phyloP scores from a whole-genome alignment of 495 filamentous ascomycete species.

The Penicillium salamii region DNA sequence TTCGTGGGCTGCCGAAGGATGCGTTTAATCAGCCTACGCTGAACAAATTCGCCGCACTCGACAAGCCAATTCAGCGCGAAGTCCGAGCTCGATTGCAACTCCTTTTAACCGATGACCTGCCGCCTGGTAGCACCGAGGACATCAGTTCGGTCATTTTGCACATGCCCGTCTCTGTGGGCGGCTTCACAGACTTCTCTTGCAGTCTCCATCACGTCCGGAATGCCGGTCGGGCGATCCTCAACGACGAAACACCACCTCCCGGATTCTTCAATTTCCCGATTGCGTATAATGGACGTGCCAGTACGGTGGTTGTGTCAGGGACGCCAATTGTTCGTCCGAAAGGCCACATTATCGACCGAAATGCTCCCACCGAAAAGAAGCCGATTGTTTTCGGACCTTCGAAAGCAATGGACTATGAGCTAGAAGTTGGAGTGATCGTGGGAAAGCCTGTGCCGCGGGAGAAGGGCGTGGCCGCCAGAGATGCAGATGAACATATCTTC shows the following conservation, averaged over 20 bases:
- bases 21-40: constrained; percentile 52
- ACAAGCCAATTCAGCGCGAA: constrained; percentile 57
- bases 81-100: constrained; percentile 48
- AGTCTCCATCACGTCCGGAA: constrained; percentile 35
- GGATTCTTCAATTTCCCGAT: constrained; percentile 35
- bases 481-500: constrained; percentile 74
- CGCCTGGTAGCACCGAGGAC: constrained; percentile 44
- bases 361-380: constrained; percentile 16
- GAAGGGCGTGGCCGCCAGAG: constrained; percentile 22
- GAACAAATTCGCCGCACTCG: constrained; percentile 72
- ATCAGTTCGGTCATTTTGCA: constrained; percentile 62
- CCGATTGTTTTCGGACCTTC: constrained; percentile 51
- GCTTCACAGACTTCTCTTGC: constrained; percentile 78
- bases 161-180: constrained; percentile 73
- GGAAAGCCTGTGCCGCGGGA: constrained; percentile 33
- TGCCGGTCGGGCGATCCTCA: constrained; percentile 28
- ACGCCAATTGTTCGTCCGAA: constrained; percentile 66
- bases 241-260: constrained; percentile 32
- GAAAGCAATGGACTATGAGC: constrained; percentile 71
- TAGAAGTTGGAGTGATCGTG: constrained; percentile 79
- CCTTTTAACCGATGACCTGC: constrained; percentile 44
- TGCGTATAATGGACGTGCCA: constrained; percentile 71
- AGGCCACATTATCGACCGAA: constrained; percentile 63
- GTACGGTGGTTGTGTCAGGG: constrained; percentile 68
- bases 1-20: constrained; percentile 13